These are phyloP conservation scores for Phytophthora ramorum DNA, from an alignment of 352 stramenopile genomes.

Conservation along the genomic window DNA sequence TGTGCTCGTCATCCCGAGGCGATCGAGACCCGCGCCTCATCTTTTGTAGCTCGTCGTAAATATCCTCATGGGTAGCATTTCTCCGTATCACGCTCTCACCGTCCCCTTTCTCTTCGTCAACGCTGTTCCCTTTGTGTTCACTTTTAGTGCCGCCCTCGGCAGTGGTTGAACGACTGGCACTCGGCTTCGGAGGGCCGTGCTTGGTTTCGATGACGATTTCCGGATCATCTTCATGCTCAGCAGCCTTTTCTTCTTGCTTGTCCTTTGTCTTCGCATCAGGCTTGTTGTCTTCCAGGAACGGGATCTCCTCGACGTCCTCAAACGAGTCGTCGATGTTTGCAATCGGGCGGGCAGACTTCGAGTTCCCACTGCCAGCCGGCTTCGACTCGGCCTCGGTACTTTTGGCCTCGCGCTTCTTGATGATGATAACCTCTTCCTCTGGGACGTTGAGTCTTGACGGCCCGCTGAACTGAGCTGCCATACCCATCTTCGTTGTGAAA, in stretches of 20 bases:
- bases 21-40: conserved; percentile 47
- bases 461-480: conserved; percentile 64
- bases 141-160: conserved; percentile 24
- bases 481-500: conserved; percentile 47
- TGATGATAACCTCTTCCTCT: conserved; percentile 73
- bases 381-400: conserved; percentile 33
- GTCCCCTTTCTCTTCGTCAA: conserved; percentile 37
- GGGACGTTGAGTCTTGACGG: conserved; percentile 56
- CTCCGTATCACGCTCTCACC: conserved; percentile 24
- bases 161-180: background rate
- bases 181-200: conserved; percentile 36
- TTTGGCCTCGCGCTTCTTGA: conserved; percentile 70
- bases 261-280: conserved; percentile 44
- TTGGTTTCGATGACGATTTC: conserved; percentile 73
- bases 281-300: conserved; percentile 70
- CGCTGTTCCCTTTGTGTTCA: conserved; percentile 25
- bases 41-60: conserved; percentile 69
- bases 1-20: conserved; percentile 37
- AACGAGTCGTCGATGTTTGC: conserved; percentile 60
- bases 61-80: conserved; percentile 47
- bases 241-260: conserved; percentile 26
- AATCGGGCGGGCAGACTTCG: conserved; percentile 23
- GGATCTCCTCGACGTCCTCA: conserved; percentile 85
- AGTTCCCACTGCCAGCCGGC: conserved; percentile 11
- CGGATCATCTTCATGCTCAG: conserved; percentile 50